Base-by-base conservation (phyloP, 495 filamentous ascomycete species). In the Glonium stellatum region DNA sequence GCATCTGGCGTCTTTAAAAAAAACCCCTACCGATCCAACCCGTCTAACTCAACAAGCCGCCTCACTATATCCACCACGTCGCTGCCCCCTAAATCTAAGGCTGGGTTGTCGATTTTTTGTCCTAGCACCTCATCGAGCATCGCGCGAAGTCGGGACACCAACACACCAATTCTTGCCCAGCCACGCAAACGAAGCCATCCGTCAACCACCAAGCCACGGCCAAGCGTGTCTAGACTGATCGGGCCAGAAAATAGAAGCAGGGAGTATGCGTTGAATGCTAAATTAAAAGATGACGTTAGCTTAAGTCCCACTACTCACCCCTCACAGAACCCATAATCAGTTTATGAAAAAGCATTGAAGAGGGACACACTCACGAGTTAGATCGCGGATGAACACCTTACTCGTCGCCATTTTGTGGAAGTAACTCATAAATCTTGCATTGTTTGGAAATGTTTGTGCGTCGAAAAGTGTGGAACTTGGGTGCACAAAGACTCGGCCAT, bases 131-230 rank as follows among this genome's bases (percentile, higher is more conserved):
- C 81, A 70, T 98, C 95, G 13, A 98, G 77, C 84, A 97, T 87
- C 50, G 82, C 84, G 58, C 95, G 78, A 52, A 98, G 72, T 53
- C 91, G 78, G 13, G 86, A 88, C 12, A 97, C 87, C 55, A 98
- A 72, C 6, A 96, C 92, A 11, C 93, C 93, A 55, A 98, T 92
- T 21, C 95, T 78, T 1, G 95, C 95, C 93, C 95, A 97, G 1
- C 93, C 93, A 6, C 91, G 81, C 22, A 97, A 75, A 34, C 88
- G 79, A 37, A 97, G 72, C 95, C 95, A 97, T 42, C 89, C 91
- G 74, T 97, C 95, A 5, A 98, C 89, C 13, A 97, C 75, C 1
- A 98, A 75, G 4, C 95, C 93, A 8, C 92, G 80, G 1, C 92
- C 93, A 46, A 87, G 79, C 0, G 90, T 95, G 71, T 98, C 93